A percentile compares a stretch with the other conserved stretches of the same genome.
phyloP scores from a whole-genome alignment of 1,284 basidiomycete genomes.

The Meira nashicola region DNA sequence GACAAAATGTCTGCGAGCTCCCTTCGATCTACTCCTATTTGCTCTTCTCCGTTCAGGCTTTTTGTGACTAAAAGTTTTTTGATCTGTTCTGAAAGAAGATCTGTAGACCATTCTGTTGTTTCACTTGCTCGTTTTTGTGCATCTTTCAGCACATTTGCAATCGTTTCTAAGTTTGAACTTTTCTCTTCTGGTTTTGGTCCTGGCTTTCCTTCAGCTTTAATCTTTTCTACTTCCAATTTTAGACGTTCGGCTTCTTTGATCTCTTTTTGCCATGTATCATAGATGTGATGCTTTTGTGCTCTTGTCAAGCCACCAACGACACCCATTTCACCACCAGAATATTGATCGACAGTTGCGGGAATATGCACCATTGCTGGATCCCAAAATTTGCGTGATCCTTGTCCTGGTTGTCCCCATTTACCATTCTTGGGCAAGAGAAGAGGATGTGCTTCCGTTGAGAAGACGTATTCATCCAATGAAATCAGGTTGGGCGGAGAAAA shows the following conservation, averaged over 20 bases:
- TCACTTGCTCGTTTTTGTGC: too few species aligned
- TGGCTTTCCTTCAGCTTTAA: too few species aligned
- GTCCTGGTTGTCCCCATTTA: constrained; percentile 29
- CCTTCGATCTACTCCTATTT: too few species aligned
- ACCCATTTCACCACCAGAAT: constrained; percentile 40
- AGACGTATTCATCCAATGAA: constrained; percentile 60
- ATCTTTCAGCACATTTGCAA: too few species aligned
- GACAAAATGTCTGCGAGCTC: too few species aligned
- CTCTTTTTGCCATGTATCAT: not conserved
- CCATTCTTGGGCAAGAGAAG: constrained; percentile 41
- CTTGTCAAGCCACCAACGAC: constrained; percentile 40
- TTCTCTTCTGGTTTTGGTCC: too few species aligned
- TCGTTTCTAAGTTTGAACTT: too few species aligned
- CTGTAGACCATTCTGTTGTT: too few species aligned
- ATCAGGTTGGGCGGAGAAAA: constrained; percentile 58
- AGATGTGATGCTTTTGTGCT: constrained; percentile 29
- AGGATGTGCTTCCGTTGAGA: constrained; percentile 56
- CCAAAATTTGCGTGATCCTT: constrained; percentile 39
- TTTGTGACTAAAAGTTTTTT: too few species aligned
- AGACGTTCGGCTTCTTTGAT: not conserved
- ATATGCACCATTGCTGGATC: constrained; percentile 16
- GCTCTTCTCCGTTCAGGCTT: too few species aligned
- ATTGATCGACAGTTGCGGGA: constrained; percentile 18
- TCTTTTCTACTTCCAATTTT: not conserved
- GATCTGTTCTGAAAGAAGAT: too few species aligned